Percentiles rank a stretch among this genome's conserved stretches.
phyloP scores from a whole-genome alignment of 2,329 filamentous ascomycete genomes.

The Cordyceps cateniannulata region DNA sequence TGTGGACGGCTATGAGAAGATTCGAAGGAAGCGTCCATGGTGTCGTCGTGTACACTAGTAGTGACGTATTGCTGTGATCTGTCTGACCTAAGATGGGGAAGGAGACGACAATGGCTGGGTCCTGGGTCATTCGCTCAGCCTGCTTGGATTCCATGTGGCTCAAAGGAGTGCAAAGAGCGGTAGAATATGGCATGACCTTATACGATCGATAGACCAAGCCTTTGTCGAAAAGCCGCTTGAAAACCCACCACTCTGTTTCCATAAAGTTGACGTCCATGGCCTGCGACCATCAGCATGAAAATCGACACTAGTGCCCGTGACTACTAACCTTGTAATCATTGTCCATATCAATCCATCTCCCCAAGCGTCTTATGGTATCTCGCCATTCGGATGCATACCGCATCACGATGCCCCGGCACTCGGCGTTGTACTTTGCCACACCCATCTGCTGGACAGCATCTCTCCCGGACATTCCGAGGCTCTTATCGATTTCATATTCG shows the following conservation, averaged over 20 bases:
- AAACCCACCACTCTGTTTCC: conserved; percentile 76
- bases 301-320: not conserved
- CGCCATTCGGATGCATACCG: conserved; percentile 75
- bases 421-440: conserved; percentile 74
- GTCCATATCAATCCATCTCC: conserved; percentile 74
- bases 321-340: conserved; percentile 63
- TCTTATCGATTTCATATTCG: conserved; percentile 90
- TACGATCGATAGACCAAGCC: conserved; percentile 65
- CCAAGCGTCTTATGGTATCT: conserved; percentile 64
- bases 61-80: conserved; percentile 57
- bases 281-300: conserved; percentile 26
- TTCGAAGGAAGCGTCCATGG: conserved; percentile 79
- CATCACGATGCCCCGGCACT: conserved; percentile 85
- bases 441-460: conserved; percentile 76
- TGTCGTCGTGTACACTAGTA: conserved; percentile 55
- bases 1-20: conserved; percentile 62
- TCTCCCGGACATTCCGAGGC: conserved; percentile 71
- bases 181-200: conserved; percentile 71
- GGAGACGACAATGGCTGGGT: conserved; percentile 64
- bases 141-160: conserved; percentile 72
- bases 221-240: conserved; percentile 68
- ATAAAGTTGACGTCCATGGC: conserved; percentile 71
- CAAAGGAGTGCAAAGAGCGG: conserved; percentile 64
- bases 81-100: conserved; percentile 61
- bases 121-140: conserved; percentile 70